A percentile compares a stretch with the other conserved stretches of the same genome.
Conservation (phyloP, 495 filamentous ascomycete species). For the Aspergillus hancockii region DNA sequence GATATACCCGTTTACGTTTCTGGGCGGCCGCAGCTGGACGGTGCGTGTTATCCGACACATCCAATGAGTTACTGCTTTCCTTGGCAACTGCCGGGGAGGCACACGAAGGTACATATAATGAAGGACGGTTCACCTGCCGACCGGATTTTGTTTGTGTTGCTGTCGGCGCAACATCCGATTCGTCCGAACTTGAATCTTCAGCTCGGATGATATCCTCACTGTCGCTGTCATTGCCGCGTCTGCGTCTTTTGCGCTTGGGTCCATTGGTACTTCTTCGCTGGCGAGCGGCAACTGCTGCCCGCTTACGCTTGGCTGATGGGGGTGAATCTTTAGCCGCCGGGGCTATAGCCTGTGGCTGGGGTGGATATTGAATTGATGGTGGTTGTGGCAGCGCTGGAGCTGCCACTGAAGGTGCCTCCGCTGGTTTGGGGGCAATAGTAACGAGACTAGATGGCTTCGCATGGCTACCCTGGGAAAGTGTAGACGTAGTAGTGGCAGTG, state of each 20-base stretch:
- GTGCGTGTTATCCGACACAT: conserved; percentile 41
- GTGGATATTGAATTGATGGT: neutral
- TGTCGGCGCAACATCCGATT: conserved; percentile 51
- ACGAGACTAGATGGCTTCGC: conserved; percentile 6
- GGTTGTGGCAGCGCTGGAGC: conserved; percentile 1
- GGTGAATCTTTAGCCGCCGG: conserved; percentile 7
- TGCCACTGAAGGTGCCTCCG: neutral
- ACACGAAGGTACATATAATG: conserved; percentile 63
- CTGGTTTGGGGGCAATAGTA: conserved; percentile 22
- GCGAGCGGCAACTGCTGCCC: conserved; percentile 12
- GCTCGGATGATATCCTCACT: conserved; percentile 45
- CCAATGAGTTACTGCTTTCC: conserved; percentile 33
- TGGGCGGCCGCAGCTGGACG: conserved; percentile 22
- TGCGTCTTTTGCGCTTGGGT: conserved; percentile 43
- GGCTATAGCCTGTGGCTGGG: conserved; percentile 6
- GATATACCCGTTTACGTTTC: conserved; percentile 46
- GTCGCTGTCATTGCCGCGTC: conserved; percentile 44
- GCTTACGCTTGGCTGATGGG: conserved; percentile 13
- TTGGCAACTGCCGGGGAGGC: conserved; percentile 28
- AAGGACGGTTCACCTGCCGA: conserved; percentile 74
- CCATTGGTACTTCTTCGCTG: conserved; percentile 17
- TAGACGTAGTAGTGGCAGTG: conserved; percentile 4
- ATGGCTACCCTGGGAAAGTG: neutral
- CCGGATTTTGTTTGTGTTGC: conserved; percentile 81
- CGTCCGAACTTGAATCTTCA: conserved; percentile 48